A percentile compares a stretch with the other conserved stretches of the same genome.
Conservation (phyloP, 108 stramenopile species). For the Discostella stelligeroides region DNA sequence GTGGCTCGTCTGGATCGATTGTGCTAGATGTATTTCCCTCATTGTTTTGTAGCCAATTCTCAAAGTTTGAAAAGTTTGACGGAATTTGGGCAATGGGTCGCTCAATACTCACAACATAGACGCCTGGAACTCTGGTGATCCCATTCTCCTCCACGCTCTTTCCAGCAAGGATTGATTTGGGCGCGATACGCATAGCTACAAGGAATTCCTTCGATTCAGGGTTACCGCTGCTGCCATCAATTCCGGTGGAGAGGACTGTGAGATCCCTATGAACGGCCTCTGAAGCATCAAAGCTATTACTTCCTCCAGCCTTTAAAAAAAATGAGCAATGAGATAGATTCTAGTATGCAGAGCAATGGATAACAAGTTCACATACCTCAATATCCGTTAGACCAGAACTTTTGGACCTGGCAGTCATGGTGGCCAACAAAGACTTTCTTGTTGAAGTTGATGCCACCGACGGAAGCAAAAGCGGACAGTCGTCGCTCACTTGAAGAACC, state of each 20-base stretch:
- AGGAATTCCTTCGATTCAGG: constrained; percentile 64
- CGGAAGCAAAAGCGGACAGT: constrained; percentile 61
- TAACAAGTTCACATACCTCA: background rate
- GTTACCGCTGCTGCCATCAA: constrained; percentile 15
- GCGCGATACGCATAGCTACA: constrained; percentile 68
- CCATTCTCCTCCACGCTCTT: constrained; percentile 62
- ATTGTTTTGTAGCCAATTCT: constrained; percentile 1
- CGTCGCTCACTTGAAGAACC: constrained; percentile 70
- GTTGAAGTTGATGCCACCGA: too few relatives aligned
- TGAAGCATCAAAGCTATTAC: constrained; percentile 6
- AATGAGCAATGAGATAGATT: constrained; percentile 5
- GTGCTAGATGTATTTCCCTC: constrained; percentile 36
- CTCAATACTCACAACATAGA: constrained; percentile 80
- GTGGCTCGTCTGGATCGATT: constrained; percentile 72
- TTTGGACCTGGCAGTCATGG: too few relatives aligned
- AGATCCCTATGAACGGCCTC: constrained; percentile 64
- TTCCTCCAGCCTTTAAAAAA: constrained; percentile 1
- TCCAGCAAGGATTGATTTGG: constrained; percentile 57
- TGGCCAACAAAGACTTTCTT: too few relatives aligned
- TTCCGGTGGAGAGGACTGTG: constrained; percentile 51
- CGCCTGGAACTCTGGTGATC: constrained; percentile 68
- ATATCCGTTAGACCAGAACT: too few relatives aligned
- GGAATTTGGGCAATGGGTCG: constrained; percentile 32
- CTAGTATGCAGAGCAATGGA: background rate
- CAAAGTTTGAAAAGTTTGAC: background rate